phyloP scores from a whole-genome alignment of 176 grass and related monocot genomes.

The Metroxylon sagu region DNA sequence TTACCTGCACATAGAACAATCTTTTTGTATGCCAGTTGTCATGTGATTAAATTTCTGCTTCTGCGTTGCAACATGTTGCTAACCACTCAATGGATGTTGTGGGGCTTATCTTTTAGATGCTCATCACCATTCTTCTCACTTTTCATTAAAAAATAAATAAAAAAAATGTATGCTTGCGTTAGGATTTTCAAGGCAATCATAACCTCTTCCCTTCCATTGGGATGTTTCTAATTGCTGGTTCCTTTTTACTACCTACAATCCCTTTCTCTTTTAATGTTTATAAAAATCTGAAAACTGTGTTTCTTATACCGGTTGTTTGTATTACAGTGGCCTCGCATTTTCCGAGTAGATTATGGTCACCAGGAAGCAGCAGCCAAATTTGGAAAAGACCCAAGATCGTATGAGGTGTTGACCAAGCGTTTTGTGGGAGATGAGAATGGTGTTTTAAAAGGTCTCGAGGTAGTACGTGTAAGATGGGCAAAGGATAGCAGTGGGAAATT shows the following conservation, averaged over 20 bases:
- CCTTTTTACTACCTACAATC: too few species aligned
- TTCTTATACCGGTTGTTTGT: constrained; percentile 9
- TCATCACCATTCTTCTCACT: constrained; percentile 5
- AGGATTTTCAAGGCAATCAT: too few species aligned
- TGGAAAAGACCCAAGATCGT: constrained; percentile 89
- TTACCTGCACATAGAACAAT: too few species aligned
- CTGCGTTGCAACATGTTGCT: too few species aligned
- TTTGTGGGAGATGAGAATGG: constrained; percentile 88
- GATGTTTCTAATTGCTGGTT: too few species aligned
- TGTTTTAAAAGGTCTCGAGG: constrained; percentile 66
- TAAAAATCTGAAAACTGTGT: too few species aligned
- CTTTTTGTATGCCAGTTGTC: too few species aligned
- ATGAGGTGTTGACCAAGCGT: constrained; percentile 70
- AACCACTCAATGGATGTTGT: not conserved
- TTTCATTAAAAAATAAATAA: too few species aligned
- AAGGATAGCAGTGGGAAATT: constrained; percentile 66
- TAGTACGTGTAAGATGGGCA: constrained; percentile 64
- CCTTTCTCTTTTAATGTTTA: too few species aligned
- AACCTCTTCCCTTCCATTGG: too few species aligned
- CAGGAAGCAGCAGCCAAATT: constrained; percentile 85
- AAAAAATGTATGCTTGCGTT: too few species aligned
- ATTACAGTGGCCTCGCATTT: constrained; percentile 79
- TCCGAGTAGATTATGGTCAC: constrained; percentile 90
- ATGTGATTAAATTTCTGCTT: too few species aligned
- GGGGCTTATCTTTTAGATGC: not conserved